Percentiles rank a stretch among this genome's conserved stretches.
Conservation (phyloP, 1,284 basidiomycete genomes). For the Papiliotrema nemorosa region DNA sequence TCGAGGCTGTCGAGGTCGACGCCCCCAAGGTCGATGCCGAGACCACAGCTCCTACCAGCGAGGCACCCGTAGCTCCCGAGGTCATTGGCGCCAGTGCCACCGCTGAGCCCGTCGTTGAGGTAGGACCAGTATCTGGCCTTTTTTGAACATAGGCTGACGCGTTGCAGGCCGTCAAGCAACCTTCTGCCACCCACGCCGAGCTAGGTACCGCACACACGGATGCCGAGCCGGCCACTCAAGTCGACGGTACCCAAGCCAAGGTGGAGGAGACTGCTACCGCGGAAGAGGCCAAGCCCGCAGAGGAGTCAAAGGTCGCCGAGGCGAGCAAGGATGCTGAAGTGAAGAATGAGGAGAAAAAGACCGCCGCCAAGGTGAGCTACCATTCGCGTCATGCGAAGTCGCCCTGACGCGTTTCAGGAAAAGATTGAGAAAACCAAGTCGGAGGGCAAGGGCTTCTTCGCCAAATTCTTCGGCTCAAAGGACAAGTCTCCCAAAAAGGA, state of each 20-base stretch:
- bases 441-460: constrained; percentile 40
- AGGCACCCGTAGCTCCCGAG: constrained; percentile 9
- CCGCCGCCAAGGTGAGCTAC: constrained; percentile 30
- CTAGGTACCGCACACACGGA: constrained; percentile 32
- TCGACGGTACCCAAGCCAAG: constrained; percentile 28
- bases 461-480: constrained; percentile 33
- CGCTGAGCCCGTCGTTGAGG: constrained; percentile 18
- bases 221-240: constrained; percentile 28
- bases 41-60: constrained; percentile 4
- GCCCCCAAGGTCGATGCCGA: constrained; percentile 3
- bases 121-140: constrained; percentile 6
- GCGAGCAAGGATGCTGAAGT: constrained; percentile 19
- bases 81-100: constrained; percentile 10
- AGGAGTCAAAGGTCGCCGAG: constrained; percentile 16
- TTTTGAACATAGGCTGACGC: neutral
- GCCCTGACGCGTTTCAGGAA: constrained; percentile 31
- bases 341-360: constrained; percentile 35
- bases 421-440: constrained; percentile 39
- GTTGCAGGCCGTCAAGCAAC: constrained; percentile 23
- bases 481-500: constrained; percentile 41
- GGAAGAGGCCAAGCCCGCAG: constrained; percentile 3
- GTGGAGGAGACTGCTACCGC: constrained; percentile 21
- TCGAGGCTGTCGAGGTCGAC: constrained; percentile 2
- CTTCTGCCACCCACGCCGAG: constrained; percentile 35
- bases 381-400: no score